These are phyloP conservation scores for Sclerotinia minor DNA, from an alignment of 2,329 filamentous ascomycete genomes.

Conservation along the genomic window DNA sequence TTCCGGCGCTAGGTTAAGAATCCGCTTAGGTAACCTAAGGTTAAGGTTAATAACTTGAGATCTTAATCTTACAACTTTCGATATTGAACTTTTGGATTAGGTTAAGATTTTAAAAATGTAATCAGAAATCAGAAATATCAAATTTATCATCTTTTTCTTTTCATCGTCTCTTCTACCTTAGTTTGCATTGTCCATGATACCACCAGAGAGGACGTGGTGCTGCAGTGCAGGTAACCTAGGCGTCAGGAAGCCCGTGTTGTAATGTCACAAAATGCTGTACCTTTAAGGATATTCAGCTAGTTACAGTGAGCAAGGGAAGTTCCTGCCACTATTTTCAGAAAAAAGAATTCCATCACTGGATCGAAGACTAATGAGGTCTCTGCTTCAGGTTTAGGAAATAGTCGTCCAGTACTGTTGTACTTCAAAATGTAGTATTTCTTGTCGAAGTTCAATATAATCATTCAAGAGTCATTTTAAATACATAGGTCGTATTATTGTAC, in stretches of 20 bases:
- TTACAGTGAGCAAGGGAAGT: constrained; percentile 4
- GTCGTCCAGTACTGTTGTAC: neutral
- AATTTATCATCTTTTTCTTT: neutral
- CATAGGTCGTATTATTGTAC: neutral
- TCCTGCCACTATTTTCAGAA: neutral
- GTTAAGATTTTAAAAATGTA: neutral
- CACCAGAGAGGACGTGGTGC: too few relatives aligned
- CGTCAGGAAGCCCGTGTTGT: constrained; percentile 3
- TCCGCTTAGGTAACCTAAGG: neutral
- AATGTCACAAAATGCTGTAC: constrained; percentile 1
- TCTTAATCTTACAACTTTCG: too few relatives aligned
- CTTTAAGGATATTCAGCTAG: neutral
- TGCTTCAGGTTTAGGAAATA: neutral
- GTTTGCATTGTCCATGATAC: neutral
- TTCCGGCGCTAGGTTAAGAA: neutral
- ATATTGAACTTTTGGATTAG: too few relatives aligned
- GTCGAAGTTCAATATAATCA: neutral
- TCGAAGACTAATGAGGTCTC: neutral
- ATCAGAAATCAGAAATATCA: neutral
- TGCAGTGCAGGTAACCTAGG: neutral
- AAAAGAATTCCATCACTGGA: neutral
- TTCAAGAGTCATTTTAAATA: neutral
- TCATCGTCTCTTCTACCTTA: neutral
- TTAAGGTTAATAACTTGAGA: too few relatives aligned
- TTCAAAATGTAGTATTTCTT: neutral